Conservation (phyloP, 768 basidiomycete genomes). For the Exsudoporus frostii region DNA sequence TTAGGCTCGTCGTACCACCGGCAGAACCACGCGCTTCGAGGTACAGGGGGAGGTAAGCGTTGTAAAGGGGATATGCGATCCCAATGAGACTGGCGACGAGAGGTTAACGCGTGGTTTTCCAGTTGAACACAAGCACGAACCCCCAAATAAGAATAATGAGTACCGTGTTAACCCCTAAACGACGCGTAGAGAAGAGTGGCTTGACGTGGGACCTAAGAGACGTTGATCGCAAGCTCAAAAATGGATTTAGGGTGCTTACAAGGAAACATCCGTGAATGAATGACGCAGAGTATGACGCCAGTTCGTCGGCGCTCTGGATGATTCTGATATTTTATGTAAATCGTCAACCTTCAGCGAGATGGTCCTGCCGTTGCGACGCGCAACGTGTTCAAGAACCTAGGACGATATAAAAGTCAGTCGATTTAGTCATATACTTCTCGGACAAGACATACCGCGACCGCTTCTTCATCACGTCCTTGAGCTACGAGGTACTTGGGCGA, state of each 20-base stretch:
- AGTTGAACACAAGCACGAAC: slow-evolving; percentile 22
- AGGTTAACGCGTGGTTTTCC: background rate
- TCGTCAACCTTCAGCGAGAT: slow-evolving; percentile 46
- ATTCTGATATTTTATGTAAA: slow-evolving; percentile 32
- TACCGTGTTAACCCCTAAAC: slow-evolving; percentile 43
- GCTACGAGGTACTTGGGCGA: slow-evolving; percentile 59
- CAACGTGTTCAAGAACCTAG: slow-evolving; percentile 48
- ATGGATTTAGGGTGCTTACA: slow-evolving; percentile 29
- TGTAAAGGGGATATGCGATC: slow-evolving; percentile 54
- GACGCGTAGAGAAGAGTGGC: slow-evolving; percentile 46
- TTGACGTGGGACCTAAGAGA: slow-evolving; percentile 42
- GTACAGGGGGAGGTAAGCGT: slow-evolving; percentile 49
- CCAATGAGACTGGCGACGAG: slow-evolving; percentile 39
- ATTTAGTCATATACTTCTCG: background rate
- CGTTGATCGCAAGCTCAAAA: background rate
- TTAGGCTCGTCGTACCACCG: slow-evolving; percentile 20
- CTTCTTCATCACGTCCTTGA: slow-evolving; percentile 55
- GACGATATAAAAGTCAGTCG: background rate
- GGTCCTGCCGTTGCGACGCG: slow-evolving; percentile 43
- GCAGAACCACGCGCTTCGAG: slow-evolving; percentile 35
- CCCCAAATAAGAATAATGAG: slow-evolving; percentile 54
- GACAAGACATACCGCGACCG: slow-evolving; percentile 37
- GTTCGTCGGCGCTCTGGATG: slow-evolving; percentile 10
- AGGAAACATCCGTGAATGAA: slow-evolving; percentile 38
- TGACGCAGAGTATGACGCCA: slow-evolving; percentile 27